Conservation (phyloP, 495 filamentous ascomycete species). For the Evernia prunastri region DNA sequence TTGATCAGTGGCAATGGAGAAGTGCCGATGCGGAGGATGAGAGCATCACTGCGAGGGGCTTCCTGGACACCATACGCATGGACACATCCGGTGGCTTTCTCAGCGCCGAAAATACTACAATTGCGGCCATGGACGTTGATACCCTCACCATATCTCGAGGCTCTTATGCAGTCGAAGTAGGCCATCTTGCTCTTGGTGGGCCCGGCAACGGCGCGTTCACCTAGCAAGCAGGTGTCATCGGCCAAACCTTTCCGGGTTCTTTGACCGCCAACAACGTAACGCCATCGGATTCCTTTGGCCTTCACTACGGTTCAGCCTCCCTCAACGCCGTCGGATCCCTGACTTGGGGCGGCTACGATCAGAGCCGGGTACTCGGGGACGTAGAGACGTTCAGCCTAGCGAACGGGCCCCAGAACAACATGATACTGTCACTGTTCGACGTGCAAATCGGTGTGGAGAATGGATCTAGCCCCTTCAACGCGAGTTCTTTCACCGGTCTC, state of each 20-base stretch:
- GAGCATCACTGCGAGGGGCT: not conserved
- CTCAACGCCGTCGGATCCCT: constrained; percentile 39
- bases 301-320: constrained; percentile 48
- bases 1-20: not conserved
- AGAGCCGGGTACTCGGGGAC: constrained; percentile 35
- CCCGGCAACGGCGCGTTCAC: not conserved
- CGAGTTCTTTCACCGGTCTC: constrained; percentile 28
- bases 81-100: constrained; percentile 6
- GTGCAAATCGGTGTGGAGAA: constrained; percentile 38
- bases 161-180: constrained; percentile 2
- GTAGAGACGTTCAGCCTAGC: constrained; percentile 17
- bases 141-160: constrained; percentile 4
- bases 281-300: constrained; percentile 45
- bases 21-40: not conserved
- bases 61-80: constrained; percentile 7
- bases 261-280: constrained; percentile 21
- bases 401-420: not conserved
- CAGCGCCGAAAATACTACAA: not conserved
- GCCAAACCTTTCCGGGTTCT: constrained; percentile 5
- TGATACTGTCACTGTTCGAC: constrained; percentile 33
- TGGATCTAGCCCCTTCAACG: constrained; percentile 39
- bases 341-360: constrained; percentile 48
- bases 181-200: constrained; percentile 12
- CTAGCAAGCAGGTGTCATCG: not conserved
- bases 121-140: constrained; percentile 7